Conservation (phyloP, 2,329 filamentous ascomycete species). For the Fusarium siculi region DNA sequence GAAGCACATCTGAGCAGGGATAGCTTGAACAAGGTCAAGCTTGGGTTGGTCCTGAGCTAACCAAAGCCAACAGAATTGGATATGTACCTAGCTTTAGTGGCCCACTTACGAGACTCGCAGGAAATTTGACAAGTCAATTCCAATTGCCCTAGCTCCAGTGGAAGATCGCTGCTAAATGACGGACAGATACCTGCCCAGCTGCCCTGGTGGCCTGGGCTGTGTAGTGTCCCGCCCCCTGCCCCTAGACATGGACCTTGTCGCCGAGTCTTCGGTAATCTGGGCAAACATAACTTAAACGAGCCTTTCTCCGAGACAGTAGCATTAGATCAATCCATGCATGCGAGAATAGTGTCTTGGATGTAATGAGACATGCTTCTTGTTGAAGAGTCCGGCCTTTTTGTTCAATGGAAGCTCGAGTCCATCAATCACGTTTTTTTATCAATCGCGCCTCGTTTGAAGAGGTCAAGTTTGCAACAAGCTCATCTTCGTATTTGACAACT, state of each 20-base stretch:
- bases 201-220: not conserved
- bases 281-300: constrained; percentile 2
- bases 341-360: constrained; percentile 27
- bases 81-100: not conserved
- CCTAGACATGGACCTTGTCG: constrained; percentile 24
- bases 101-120: not conserved
- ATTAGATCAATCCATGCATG: not conserved
- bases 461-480: not conserved
- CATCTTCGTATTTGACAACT: not conserved
- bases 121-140: not conserved
- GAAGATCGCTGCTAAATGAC: not conserved
- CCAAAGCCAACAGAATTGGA: not conserved
- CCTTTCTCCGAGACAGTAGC: not conserved
- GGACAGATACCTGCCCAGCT: not conserved
- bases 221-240: not conserved
- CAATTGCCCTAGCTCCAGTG: not conserved
- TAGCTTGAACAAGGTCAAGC: not conserved
- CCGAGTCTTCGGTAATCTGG: constrained; percentile 18
- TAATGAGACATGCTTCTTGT: constrained; percentile 22
- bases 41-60: not conserved
- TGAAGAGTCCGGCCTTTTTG: not conserved
- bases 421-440: not conserved
- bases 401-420: not conserved
- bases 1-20: not conserved
- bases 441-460: not conserved